Evolutionary conservation across 2,329 filamentous ascomycete genomes (phyloP), one percentile per base, ranked within the genome.

Genomic region (Zymoseptoria crescenta): DNA sequence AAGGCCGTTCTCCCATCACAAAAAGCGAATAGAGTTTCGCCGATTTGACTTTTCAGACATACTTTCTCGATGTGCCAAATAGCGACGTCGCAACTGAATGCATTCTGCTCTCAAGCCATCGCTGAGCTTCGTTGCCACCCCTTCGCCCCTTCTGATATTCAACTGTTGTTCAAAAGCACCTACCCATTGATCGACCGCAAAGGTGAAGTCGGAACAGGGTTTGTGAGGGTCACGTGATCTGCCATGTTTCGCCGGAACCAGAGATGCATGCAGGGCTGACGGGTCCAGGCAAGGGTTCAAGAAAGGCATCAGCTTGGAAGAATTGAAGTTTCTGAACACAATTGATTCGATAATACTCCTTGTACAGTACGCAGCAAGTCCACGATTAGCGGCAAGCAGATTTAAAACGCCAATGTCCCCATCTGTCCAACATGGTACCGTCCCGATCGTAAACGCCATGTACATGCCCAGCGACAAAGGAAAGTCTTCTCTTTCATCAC

Each of bases 341-440:
- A 45, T 45, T 13, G 7, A 45, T n/a, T 45, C n/a, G 35, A n/a
- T 45, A 45, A 16, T 7, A 45, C 35, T 45, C 16, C 35, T 45
- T 45, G 16, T 45, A 45, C 35, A 45, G 35, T 45, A 45, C 35
- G 35, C 35, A 45, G 35, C 35, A 45, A 45, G 35, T 45, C 64
- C 60, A 65, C 64, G 62, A 63, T 64, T 65, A 63, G 64, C 59
- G 64, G 64, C 64, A 52, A 59, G 50, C 16, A 50, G 10, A 51
- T 0, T 24, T 21, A 27, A n/a, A 30, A 48, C 49, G 28, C 54
- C 57, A 50, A 56, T 49, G 49, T 48, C 59, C 59, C 51, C 52
- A 52, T 56, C 56, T 54, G 58, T 56, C 59, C 57, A 51, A 56
- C 58, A 56, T 62, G 35, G 35, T 45, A 13, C 35, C 35, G 16